Percentiles rank a stretch among this genome's conserved stretches.
phyloP scores from a whole-genome alignment of 2,329 filamentous ascomycete species.

The Colletotrichum phormii region DNA sequence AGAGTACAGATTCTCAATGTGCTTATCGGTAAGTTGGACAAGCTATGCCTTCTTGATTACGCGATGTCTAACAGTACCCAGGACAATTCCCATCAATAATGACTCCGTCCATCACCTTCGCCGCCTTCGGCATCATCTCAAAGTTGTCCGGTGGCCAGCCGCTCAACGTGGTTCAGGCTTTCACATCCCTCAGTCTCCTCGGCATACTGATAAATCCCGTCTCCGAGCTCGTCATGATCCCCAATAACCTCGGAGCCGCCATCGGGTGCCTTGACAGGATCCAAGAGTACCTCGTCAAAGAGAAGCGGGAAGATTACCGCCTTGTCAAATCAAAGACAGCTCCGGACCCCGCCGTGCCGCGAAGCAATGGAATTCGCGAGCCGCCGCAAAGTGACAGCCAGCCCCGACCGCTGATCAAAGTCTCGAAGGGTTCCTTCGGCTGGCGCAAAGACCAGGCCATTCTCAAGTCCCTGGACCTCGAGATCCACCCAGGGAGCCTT shows the following conservation, averaged over 20 bases:
- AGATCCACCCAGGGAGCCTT: not conserved
- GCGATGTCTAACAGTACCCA: not conserved
- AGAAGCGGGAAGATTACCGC: conserved; percentile 24
- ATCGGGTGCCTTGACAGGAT: conserved; percentile 42
- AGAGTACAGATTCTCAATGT: conserved; percentile 18
- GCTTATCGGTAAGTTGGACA: not conserved
- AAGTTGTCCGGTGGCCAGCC: not conserved
- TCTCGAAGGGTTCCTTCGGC: not conserved
- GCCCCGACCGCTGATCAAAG: not conserved
- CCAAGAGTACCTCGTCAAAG: conserved; percentile 40
- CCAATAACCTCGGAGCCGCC: conserved; percentile 29
- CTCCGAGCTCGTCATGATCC: conserved; percentile 27
- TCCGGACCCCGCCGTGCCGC: fast-evolving
- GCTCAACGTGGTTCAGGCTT: conserved; percentile 29
- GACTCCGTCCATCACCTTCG: conserved; percentile 24
- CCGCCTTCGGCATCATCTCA: conserved; percentile 23
- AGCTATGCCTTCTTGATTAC: no score
- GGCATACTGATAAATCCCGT: conserved; percentile 19
- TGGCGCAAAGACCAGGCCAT: not conserved
- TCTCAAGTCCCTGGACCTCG: not conserved
- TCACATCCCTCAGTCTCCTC: conserved; percentile 25
- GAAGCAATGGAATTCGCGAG: no score
- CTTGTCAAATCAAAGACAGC: not conserved
- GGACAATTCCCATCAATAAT: conserved; percentile 18
- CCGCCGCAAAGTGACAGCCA: not conserved